Evolutionary conservation across 2,329 filamentous ascomycete species (phyloP), one percentile per base, ranked within the genome.

Genomic region (Alternaria arbusti): DNA sequence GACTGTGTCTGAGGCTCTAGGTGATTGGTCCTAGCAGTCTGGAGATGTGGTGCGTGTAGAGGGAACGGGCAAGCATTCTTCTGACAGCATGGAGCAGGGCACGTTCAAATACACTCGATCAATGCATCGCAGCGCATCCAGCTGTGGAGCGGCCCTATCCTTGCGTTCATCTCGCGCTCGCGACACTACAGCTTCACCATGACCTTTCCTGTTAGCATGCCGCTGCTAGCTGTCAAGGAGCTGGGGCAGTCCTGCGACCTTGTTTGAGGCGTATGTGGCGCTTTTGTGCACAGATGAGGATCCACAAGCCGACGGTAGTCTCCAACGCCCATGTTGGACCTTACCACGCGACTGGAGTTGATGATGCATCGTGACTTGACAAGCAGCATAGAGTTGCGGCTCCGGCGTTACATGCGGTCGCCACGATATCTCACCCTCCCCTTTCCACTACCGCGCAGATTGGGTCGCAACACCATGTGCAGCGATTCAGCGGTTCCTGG

Each of bases 231-330:
- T 67, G 67, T 69, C 69, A 67, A 65, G 64, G 69, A 70, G 73
- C 70, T 73, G 66, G 70, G 75, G 70, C 72, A 73, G 56, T 72
- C 67, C 64, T 73, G 73, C 74, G 72, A 66, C 70, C 70, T 69
- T 66, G 68, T 66, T 71, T 64, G 68, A 72, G 74, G 71, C 72
- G 72, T 74, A 67, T 70, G 73, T 77, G 77, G 75, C 74, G 75
- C 72, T 69, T 66, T 68, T 69, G 62, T 68, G 62, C 66, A 65
- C 71, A 73, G 65, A 70, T 71, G 64, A 51, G 63, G 68, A 68
- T 71, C 67, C 68, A 69, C 68, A 65, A 44, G 25, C 50, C 60
- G 61, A 60, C 61, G 61, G 58, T 64, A 59, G 40, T 61, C 36
- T 51, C 54, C 44, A 59, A 40, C 36, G 36, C 36, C 36, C 36